phyloP scores from a whole-genome alignment of 768 basidiomycete species.

The Heimioporus sp. region DNA sequence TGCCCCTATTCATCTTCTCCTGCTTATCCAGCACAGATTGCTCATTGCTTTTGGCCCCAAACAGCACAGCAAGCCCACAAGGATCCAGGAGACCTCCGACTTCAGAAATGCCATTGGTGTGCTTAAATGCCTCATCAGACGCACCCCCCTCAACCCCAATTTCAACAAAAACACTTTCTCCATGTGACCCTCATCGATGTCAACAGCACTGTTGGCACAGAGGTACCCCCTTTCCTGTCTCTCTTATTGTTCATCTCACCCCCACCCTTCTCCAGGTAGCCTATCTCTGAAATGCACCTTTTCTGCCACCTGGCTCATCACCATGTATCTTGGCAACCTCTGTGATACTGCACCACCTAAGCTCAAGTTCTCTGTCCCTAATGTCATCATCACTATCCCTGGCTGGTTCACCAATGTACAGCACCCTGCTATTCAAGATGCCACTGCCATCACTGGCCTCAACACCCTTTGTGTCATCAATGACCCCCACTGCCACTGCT shows the following conservation, averaged over 20 bases:
- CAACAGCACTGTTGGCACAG: conserved; percentile 76
- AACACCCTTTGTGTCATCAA: conserved; percentile 95
- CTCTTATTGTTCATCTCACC: conserved; percentile 4
- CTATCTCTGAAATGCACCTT: conserved; percentile 77
- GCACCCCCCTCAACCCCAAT: conserved; percentile 77
- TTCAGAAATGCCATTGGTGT: conserved; percentile 96
- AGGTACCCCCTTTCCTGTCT: conserved; percentile 46
- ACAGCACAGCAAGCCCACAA: conserved; percentile 90
- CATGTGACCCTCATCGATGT: conserved; percentile 86
- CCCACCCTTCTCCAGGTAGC: conserved; percentile 57
- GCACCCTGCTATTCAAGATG: conserved; percentile 85
- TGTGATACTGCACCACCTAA: conserved; percentile 84
- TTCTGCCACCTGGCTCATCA: conserved; percentile 90
- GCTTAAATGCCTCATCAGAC: conserved; percentile 87
- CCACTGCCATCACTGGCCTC: conserved; percentile 85
- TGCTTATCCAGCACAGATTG: conserved; percentile 53
- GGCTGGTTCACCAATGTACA: conserved; percentile 97
- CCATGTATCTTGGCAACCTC: conserved; percentile 86
- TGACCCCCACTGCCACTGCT: conserved; percentile 90
- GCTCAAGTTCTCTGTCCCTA: conserved; percentile 82
- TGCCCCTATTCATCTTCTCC: not conserved
- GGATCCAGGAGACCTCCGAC: conserved; percentile 97
- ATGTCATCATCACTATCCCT: conserved; percentile 94
- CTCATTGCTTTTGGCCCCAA: conserved; percentile 92
- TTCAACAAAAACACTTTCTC: conserved; percentile 87